Evolutionary conservation across 2,329 filamentous ascomycete species (phyloP), one percentile per base, ranked within the genome.

Genomic region (Mollisiaceae sp.): DNA sequence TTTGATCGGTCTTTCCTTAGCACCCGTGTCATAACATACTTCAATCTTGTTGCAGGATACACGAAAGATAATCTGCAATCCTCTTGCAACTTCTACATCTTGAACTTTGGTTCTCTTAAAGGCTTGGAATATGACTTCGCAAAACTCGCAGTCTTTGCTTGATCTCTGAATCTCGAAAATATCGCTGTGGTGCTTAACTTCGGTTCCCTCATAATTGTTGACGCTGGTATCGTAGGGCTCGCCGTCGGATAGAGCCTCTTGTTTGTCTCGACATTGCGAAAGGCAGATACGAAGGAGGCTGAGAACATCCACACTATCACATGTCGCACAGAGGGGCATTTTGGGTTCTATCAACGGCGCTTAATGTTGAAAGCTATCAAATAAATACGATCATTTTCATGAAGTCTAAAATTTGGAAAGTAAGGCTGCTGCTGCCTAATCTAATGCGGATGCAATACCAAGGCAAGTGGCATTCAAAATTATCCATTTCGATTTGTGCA

Each of bases 101-200:
- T 63, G 39, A 57, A 54, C 27, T n/a, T 57, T 58, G 50, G 47
- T 61, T 63, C 57, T 60, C 60, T 60, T 52, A 54, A 63, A 66
- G 39, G 61, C 64, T 52, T 63, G 47, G 63, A 63, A 66, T 63
- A 66, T 61, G 60, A 63, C 36, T 50, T 63, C 35, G 41, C 60
- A 66, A 63, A 66, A 27, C 41, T 59, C 58, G 32, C 64, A 65
- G 45, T 62, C 52, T 65, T 56, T 45, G 55, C 64, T 66, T 58
- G 61, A 66, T 61, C 59, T 66, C 64, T 63, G 56, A 61, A 63
- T 45, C 47, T 56, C 64, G 54, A 66, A 61, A 63, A 63, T 63
- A 41, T 63, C 60, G 38, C 22, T 43, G 57, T 63, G 61, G 56
- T 66, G 57, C 60, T 58, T 61, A 45, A 66, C 57, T 64, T 64